Conservation (phyloP, 345 rosid species). For the Brassica rapa region DNA sequence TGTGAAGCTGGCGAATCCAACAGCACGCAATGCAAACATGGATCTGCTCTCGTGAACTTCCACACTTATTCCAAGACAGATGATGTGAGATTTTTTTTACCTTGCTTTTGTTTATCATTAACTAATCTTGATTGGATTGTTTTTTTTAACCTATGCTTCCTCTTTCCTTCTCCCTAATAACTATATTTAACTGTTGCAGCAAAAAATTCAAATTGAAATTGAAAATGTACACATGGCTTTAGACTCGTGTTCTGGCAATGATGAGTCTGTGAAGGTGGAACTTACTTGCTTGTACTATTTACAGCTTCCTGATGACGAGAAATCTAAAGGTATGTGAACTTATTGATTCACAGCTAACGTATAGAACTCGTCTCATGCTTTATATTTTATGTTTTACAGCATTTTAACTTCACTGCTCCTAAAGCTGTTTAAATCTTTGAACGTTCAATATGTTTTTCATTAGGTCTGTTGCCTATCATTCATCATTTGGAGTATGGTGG, state of each 20-base stretch:
- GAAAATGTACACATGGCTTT: constrained; percentile 53
- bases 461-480: constrained; percentile 91
- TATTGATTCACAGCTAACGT: constrained; percentile 11
- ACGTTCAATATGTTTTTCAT: constrained; percentile 30
- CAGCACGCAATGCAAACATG: constrained; percentile 33
- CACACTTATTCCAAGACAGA: constrained; percentile 44
- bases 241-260: constrained; percentile 42
- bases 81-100: constrained; percentile 48
- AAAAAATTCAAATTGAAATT: constrained; percentile 55
- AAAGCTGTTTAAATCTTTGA: constrained; percentile 21
- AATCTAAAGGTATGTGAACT: constrained; percentile 65
- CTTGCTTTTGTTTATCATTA: constrained; percentile 19
- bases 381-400: neutral
- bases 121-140: constrained; percentile 1
- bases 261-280: constrained; percentile 72
- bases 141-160: neutral
- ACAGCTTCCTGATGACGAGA: constrained; percentile 72
- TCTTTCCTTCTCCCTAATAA: constrained; percentile 12
- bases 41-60: constrained; percentile 47
- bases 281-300: constrained; percentile 82
- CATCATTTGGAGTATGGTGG: constrained; percentile 61
- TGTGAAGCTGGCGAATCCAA: constrained; percentile 50
- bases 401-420: neutral
- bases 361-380: constrained; percentile 20
- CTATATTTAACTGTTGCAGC: constrained; percentile 50